Percentiles rank a stretch among this genome's conserved stretches.
Conservation (phyloP, 306 rosid genomes). For the Crotalaria pallida region DNA sequence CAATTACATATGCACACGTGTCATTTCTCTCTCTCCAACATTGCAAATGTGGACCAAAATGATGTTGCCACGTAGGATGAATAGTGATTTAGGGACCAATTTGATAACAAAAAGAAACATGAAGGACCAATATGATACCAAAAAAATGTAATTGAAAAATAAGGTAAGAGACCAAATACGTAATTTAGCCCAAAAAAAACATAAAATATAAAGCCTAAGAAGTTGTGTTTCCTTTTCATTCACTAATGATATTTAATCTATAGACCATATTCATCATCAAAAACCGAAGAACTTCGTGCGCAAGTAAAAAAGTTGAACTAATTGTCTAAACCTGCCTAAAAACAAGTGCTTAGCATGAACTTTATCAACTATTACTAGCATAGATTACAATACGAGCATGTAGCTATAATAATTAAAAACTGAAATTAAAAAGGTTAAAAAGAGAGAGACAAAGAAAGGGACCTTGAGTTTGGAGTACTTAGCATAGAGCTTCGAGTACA, state of each 20-base stretch:
- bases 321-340: not conserved
- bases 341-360: not conserved
- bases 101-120: no score
- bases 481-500: slow-evolving; percentile 76
- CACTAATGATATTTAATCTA: not conserved
- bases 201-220: not conserved
- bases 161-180: no score
- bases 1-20: no score
- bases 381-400: not conserved
- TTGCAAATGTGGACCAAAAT: no score
- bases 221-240: not conserved
- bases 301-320: not conserved
- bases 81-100: no score
- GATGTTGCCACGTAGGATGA: no score
- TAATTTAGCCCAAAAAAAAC: no score
- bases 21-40: no score
- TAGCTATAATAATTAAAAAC: no score
- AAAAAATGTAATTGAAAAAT: no score
- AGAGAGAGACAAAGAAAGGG: not conserved
- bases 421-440: not conserved
- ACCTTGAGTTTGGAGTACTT: slow-evolving; percentile 79
- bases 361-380: not conserved
- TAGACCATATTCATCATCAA: not conserved
- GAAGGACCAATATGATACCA: no score
- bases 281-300: not conserved